phyloP scores from a whole-genome alignment of 108 stramenopile genomes.

The Cyclotella sp. region DNA sequence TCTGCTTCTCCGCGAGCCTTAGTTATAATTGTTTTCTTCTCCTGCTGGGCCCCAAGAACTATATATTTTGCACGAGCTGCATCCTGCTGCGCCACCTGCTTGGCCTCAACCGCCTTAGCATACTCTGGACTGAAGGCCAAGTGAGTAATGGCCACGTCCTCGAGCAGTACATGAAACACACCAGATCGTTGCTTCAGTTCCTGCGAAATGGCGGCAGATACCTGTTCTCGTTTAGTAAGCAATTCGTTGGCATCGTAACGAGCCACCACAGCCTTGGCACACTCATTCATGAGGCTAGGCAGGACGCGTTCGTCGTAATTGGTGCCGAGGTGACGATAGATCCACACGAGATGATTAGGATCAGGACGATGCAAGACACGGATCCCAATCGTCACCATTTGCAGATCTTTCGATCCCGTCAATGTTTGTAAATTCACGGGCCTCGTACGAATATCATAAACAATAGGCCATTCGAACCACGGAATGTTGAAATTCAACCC shows the following conservation, averaged over 20 bases:
- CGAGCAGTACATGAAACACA: slow-evolving; percentile 87
- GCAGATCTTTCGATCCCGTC: slow-evolving; percentile 97
- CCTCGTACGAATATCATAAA: slow-evolving; percentile 97
- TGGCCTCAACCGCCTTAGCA: slow-evolving; percentile 98
- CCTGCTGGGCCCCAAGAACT: slow-evolving; percentile 96
- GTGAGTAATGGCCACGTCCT: slow-evolving; percentile 99
- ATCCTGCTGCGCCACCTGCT: slow-evolving; percentile 99
- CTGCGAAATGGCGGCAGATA: slow-evolving; percentile 82
- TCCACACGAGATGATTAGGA: slow-evolving; percentile 87
- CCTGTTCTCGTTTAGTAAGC: slow-evolving; percentile 97
- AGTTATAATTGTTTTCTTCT: slow-evolving; percentile 98
- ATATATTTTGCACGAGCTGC: slow-evolving; percentile 98
- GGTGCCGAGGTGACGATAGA: slow-evolving; percentile 92
- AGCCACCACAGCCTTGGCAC: slow-evolving; percentile 99
- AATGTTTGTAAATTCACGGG: slow-evolving; percentile 95
- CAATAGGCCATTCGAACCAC: slow-evolving; percentile 97
- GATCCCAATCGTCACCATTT: slow-evolving; percentile 99
- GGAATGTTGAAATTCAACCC: slow-evolving; percentile 98
- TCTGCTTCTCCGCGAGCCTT: slow-evolving; percentile 99
- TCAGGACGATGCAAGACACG: slow-evolving; percentile 98
- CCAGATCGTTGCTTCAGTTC: slow-evolving; percentile 86
- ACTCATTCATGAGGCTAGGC: slow-evolving; percentile 99
- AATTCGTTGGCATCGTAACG: slow-evolving; percentile 99
- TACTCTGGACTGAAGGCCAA: slow-evolving; percentile 98
- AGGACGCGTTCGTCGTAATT: slow-evolving; percentile 99